phyloP scores from a whole-genome alignment of 2,329 filamentous ascomycete species.

The Sordariomycetes sp. region DNA sequence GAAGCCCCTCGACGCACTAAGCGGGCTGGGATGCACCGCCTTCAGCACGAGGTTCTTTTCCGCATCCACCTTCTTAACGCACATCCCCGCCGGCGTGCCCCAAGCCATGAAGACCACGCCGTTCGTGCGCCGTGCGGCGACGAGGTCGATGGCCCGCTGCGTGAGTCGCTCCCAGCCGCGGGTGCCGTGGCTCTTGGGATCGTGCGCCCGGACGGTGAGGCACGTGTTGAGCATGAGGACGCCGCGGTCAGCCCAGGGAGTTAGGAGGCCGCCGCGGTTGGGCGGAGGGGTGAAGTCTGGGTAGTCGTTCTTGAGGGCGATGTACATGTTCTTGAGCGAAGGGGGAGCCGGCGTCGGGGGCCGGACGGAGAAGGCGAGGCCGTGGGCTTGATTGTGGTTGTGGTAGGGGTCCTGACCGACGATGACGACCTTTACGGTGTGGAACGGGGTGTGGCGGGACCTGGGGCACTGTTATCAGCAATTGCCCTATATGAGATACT shows the following conservation, averaged over 20 bases:
- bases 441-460: slow-evolving; percentile 85
- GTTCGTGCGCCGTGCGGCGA: slow-evolving; percentile 59
- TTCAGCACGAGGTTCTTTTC: slow-evolving; percentile 70
- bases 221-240: slow-evolving; percentile 92
- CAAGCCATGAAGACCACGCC: slow-evolving; percentile 95
- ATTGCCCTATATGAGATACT: neutral
- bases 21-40: slow-evolving; percentile 84
- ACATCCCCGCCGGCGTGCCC: slow-evolving; percentile 73
- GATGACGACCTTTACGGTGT: slow-evolving; percentile 83
- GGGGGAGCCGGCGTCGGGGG: slow-evolving; percentile 80
- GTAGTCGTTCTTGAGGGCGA: slow-evolving; percentile 75
- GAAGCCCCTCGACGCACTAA: slow-evolving; percentile 73
- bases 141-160: slow-evolving; percentile 78
- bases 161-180: slow-evolving; percentile 91
- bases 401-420: slow-evolving; percentile 96
- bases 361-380: slow-evolving; percentile 88
- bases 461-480: slow-evolving; percentile 29
- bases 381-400: slow-evolving; percentile 89
- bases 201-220: slow-evolving; percentile 79
- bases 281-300: slow-evolving; percentile 64
- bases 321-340: slow-evolving; percentile 90
- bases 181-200: slow-evolving; percentile 74
- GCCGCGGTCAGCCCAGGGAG: slow-evolving; percentile 85
- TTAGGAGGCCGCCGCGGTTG: slow-evolving; percentile 69
- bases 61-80: slow-evolving; percentile 60